Evolutionary conservation across 768 basidiomycete species (phyloP).

Genomic region (Agrocybe chaxingu): DNA sequence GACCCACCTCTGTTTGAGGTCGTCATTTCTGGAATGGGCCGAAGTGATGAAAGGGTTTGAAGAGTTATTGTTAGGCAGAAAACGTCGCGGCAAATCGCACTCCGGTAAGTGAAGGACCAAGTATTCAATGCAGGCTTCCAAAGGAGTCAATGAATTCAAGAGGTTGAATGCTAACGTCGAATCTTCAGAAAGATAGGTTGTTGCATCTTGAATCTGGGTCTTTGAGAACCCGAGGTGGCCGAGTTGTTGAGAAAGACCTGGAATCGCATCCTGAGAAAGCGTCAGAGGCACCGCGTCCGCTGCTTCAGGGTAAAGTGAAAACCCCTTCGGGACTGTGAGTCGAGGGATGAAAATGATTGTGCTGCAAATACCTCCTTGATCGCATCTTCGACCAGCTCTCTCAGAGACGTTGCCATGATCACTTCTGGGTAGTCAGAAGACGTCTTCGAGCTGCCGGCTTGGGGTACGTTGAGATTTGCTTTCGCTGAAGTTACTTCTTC

Average conservation of each 20-base stretch:
- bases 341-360: not conserved
- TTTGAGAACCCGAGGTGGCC: constrained; percentile 63
- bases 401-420: constrained; percentile 71
- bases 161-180: constrained; percentile 63
- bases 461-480: constrained; percentile 13
- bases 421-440: constrained; percentile 66
- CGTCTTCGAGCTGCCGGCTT: constrained; percentile 26
- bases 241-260: constrained; percentile 52
- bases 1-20: constrained; percentile 73
- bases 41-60: constrained; percentile 70
- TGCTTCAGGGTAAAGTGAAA: constrained; percentile 49
- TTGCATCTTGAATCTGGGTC: constrained; percentile 47
- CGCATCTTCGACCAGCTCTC: constrained; percentile 78
- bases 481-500: constrained; percentile 23
- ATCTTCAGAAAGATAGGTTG: constrained; percentile 53
- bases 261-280: constrained; percentile 39
- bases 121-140: constrained; percentile 83
- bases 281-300: constrained; percentile 28
- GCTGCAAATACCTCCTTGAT: constrained; percentile 61
- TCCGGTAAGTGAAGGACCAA: constrained; percentile 82
- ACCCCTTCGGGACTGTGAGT: constrained; percentile 34
- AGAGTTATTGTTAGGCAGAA: constrained; percentile 61
- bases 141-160: constrained; percentile 51
- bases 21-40: constrained; percentile 56
- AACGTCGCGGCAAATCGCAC: constrained; percentile 77